Evolutionary conservation across 2,329 filamentous ascomycete genomes (phyloP), one percentile per base, ranked within the genome.

Genomic region (Exophiala phaeomuriformis): DNA sequence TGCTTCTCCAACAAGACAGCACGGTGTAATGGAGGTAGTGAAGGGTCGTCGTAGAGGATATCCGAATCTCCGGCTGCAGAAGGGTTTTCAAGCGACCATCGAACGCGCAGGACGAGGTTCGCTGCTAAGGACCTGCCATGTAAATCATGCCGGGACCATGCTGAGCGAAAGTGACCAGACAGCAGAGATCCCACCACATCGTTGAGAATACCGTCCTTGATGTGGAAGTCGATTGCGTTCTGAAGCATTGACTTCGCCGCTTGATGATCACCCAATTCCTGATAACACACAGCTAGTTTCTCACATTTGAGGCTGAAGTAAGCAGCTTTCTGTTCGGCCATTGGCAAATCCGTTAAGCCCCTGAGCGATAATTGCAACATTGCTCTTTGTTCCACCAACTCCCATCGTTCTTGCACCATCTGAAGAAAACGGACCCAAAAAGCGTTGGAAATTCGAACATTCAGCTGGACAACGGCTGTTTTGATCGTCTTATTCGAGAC

Each of bases 381-480:
- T 3, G 66, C 64, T 4, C 72, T 44, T n/a, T 73, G 67, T 39
- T 70, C 66, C 4, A 62, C 62, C 50, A 65, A 61, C 2, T 63
- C 57, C 53, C 66, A 66, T 1, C 67, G 66, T 35, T 63, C 53
- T 53, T 72, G 68, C 47, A 70, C 72, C 44, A 70, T 68, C 51
- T 72, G 69, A 27, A 73, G 62, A 51, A 75, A 76, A 6, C 71
- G 68, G 43, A 70, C 70, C 74, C 74, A 77, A 55, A 71, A 74
- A 3, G 72, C 57, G 53, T 75, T 75, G 0, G 74, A 76, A 40
- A 76, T 44, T 8, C 57, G 51, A n/a, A 64, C 42, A 31, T 41
- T 49, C n/a, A 59, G 35, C 29, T 59, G 53, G 30, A 36, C 36
- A n/a, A 52, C 7, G 10, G 40, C 41, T 9, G 42, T 30, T 33